Percentiles rank a stretch among this genome's conserved stretches.
Evolutionary conservation across 352 stramenopile genomes (phyloP).

Genomic region (Phytophthora rubi): DNA sequence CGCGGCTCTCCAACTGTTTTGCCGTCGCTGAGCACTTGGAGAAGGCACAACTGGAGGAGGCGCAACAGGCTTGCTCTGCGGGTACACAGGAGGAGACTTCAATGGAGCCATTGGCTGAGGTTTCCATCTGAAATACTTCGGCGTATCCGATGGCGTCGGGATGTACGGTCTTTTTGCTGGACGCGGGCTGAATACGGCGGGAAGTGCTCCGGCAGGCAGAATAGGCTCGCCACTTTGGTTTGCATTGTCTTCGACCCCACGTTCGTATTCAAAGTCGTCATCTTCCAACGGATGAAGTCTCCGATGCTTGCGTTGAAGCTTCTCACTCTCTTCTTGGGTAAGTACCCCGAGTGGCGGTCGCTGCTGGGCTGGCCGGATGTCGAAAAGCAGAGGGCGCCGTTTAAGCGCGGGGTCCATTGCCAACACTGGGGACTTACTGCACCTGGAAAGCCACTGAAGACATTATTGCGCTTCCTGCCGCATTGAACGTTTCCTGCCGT

Average conservation of each 20-base stretch:
- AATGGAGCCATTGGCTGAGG: conserved; percentile 20
- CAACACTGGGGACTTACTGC: conserved; percentile 1
- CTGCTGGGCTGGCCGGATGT: conserved; percentile 48
- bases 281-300: conserved; percentile 16
- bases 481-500: conserved; percentile 25
- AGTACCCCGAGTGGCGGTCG: conserved; percentile 55
- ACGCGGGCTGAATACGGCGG: conserved; percentile 54
- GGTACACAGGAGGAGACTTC: conserved; percentile 11
- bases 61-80: conserved; percentile 15
- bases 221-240: background rate
- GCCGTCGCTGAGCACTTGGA: conserved; percentile 32
- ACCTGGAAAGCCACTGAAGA: conserved; percentile 4
- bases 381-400: conserved; percentile 58
- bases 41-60: conserved; percentile 14
- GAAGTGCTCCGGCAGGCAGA: conserved; percentile 52
- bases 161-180: conserved; percentile 48
- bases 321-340: conserved; percentile 51
- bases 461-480: conserved; percentile 11
- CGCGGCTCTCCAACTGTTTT: conserved; percentile 24
- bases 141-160: conserved; percentile 51
- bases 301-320: conserved; percentile 37
- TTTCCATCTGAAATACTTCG: conserved; percentile 75
- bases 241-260: conserved; percentile 14
- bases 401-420: conserved; percentile 63
- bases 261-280: conserved; percentile 20